Conservation (phyloP, 768 basidiomycete species). For the Serpula lacrymans region DNA sequence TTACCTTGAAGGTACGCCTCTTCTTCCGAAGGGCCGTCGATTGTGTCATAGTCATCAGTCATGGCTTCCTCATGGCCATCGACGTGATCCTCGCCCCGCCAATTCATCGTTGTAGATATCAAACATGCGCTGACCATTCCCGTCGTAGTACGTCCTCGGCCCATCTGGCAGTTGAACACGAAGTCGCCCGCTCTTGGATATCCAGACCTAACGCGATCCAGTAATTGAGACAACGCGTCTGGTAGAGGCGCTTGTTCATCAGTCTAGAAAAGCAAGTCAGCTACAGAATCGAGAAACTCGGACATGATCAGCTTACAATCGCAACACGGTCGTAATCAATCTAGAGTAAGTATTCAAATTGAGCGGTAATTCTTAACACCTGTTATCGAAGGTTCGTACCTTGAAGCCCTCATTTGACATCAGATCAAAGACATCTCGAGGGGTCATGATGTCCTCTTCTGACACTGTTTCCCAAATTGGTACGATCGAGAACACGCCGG, state of each 20-base stretch:
- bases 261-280: slow-evolving; percentile 52
- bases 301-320: slow-evolving; percentile 54
- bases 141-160: slow-evolving; percentile 86
- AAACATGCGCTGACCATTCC: slow-evolving; percentile 92
- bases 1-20: slow-evolving; percentile 84
- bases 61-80: slow-evolving; percentile 32
- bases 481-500: slow-evolving; percentile 85
- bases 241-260: slow-evolving; percentile 97
- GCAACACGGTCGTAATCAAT: slow-evolving; percentile 88
- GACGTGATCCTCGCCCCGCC: slow-evolving; percentile 45
- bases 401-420: slow-evolving; percentile 75
- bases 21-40: slow-evolving; percentile 84
- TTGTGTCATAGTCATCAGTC: slow-evolving; percentile 55
- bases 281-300: slow-evolving; percentile 3
- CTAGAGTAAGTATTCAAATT: slow-evolving; percentile 36
- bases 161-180: slow-evolving; percentile 98
- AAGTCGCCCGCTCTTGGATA: slow-evolving; percentile 67
- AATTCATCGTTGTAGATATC: slow-evolving; percentile 70
- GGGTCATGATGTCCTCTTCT: slow-evolving; percentile 83
- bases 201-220: slow-evolving; percentile 65
- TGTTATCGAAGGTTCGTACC: too few relatives aligned
- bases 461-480: slow-evolving; percentile 92
- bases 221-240: slow-evolving; percentile 73
- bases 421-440: slow-evolving; percentile 75
- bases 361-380: too few relatives aligned